These are phyloP conservation scores for Grigorovia yakushimaensis DNA, from an alignment of 805 yeast genomes.

Conservation along the genomic window DNA sequence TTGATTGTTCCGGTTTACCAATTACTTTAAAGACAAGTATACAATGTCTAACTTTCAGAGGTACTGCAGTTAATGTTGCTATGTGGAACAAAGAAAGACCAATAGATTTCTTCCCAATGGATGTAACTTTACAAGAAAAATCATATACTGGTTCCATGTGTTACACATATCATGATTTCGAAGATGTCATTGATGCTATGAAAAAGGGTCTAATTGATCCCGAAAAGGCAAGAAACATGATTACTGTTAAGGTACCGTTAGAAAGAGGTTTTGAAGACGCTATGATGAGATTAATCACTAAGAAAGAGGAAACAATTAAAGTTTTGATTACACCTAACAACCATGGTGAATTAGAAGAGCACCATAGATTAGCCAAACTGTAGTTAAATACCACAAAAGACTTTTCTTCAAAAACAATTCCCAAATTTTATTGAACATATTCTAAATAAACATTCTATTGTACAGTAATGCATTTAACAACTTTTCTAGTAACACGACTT, in stretches of 20 bases:
- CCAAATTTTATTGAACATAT: not conserved
- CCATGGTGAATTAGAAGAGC: slow-evolving; percentile 26
- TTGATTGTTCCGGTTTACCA: slow-evolving; percentile 44
- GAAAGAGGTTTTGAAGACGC: slow-evolving; percentile 46
- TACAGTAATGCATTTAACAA: not conserved
- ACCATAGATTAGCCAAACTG: slow-evolving; percentile 3
- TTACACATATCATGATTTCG: slow-evolving; percentile 48
- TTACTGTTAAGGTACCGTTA: slow-evolving; percentile 43
- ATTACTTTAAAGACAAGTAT: slow-evolving; percentile 44
- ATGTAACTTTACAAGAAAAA: slow-evolving; percentile 46
- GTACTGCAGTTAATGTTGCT: slow-evolving; percentile 54
- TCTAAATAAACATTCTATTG: not conserved
- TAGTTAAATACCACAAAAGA: not conserved
- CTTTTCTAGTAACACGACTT: too few relatives aligned
- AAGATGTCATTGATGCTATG: slow-evolving; percentile 46
- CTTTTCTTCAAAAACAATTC: not conserved
- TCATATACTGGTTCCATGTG: slow-evolving; percentile 53
- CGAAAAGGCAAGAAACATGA: slow-evolving; percentile 37
- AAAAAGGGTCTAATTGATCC: slow-evolving; percentile 36
- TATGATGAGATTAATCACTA: slow-evolving; percentile 36
- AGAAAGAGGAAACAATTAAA: slow-evolving; percentile 50
- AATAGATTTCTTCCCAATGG: slow-evolving; percentile 45
- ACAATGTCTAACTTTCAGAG: slow-evolving; percentile 42
- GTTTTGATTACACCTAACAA: slow-evolving; percentile 42
- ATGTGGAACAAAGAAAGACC: slow-evolving; percentile 47